Conservation (phyloP, 2,329 filamentous ascomycete genomes). For the Tympanopsis confertula region DNA sequence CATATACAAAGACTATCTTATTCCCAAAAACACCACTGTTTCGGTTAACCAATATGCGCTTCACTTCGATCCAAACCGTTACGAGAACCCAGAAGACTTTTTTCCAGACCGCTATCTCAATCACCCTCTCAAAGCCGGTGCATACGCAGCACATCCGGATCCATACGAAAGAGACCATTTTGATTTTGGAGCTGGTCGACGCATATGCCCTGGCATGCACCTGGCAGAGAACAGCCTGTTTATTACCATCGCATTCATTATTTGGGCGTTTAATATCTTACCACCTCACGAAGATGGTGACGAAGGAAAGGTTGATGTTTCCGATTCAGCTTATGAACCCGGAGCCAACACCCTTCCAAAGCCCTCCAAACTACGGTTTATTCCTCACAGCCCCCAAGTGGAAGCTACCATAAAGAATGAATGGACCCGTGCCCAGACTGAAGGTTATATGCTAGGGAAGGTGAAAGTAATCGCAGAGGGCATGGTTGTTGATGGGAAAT, state of each 20-base stretch:
- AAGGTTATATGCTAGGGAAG: too few species aligned
- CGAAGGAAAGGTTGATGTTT: too few species aligned
- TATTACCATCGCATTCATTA: constrained; percentile 14
- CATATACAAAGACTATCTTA: too few species aligned
- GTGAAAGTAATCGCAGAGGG: too few species aligned
- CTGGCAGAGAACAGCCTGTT: constrained; percentile 17
- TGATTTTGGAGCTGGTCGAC: constrained; percentile 20
- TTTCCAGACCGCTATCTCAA: not conserved
- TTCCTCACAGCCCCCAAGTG: too few species aligned
- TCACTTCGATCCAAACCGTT: not conserved
- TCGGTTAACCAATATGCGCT: not conserved
- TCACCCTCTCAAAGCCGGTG: constrained; percentile 7
- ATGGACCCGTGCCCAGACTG: too few species aligned
- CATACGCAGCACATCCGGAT: constrained; percentile 4
- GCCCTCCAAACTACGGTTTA: too few species aligned
- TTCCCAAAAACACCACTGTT: too few species aligned
- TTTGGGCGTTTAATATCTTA: constrained; percentile 18
- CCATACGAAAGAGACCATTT: constrained; percentile 15
- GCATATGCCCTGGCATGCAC: constrained; percentile 22
- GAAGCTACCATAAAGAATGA: too few species aligned
- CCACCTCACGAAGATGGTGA: constrained; percentile 1
- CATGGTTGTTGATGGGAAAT: too few species aligned
- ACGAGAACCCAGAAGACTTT: not conserved
- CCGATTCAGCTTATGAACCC: too few species aligned
- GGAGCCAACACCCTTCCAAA: too few species aligned